Evolutionary conservation across 1,139 yeast species (phyloP).

Genomic region (Magnusiomyces sp.): DNA sequence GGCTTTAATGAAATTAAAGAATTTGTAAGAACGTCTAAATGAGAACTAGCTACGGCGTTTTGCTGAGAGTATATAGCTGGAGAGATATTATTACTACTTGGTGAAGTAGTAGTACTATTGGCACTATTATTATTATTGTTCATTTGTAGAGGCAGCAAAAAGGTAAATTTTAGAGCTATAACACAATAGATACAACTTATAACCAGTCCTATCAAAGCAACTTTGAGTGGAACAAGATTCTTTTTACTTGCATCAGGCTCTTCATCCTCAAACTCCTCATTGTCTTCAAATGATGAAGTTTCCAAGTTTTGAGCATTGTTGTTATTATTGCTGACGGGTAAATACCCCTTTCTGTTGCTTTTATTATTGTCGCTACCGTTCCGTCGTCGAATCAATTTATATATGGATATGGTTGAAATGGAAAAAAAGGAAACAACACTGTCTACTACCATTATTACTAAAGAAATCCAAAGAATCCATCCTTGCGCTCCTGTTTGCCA

Average conservation of each 20-base stretch:
- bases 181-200: constrained; percentile 62
- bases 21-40: no score
- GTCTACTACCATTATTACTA: constrained; percentile 91
- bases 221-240: constrained; percentile 44
- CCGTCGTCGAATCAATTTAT: constrained; percentile 5
- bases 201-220: constrained; percentile 54
- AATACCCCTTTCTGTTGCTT: no score
- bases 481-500: constrained; percentile 95
- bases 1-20: no score
- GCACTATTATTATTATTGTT: not conserved
- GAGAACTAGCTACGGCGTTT: no score
- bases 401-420: constrained; percentile 36
- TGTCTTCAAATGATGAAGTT: constrained; percentile 13
- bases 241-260: constrained; percentile 34
- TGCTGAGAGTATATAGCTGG: no score
- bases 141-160: constrained; percentile 50
- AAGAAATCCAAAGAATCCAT: constrained; percentile 92
- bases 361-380: not conserved
- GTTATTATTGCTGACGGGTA: not conserved
- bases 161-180: constrained; percentile 48
- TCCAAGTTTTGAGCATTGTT: not conserved
- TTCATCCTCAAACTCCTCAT: constrained; percentile 30
- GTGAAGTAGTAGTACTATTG: no score
- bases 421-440: constrained; percentile 74
- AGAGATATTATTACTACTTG: no score